A percentile compares a stretch with the other conserved stretches of the same genome.
These are phyloP conservation scores for Cercospora nicotianae DNA, from an alignment of 2,329 filamentous ascomycete genomes.

Conservation along the genomic window DNA sequence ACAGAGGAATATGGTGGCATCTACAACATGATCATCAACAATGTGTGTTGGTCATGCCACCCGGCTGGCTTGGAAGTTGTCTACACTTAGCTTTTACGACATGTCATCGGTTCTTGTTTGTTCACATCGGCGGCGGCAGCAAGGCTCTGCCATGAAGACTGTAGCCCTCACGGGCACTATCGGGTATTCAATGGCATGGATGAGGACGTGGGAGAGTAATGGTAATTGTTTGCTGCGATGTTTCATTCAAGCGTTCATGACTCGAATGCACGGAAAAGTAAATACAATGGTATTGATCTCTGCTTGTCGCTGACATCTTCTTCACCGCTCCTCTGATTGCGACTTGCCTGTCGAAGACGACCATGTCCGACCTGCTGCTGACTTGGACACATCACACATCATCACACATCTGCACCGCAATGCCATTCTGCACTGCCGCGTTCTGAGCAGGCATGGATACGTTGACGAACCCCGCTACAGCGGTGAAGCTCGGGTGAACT, in stretches of 20 bases:
- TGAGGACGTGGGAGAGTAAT: slow-evolving; percentile 25
- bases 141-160: slow-evolving; percentile 24
- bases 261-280: slow-evolving; percentile 26
- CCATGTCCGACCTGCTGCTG: not conserved
- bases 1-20: slow-evolving; percentile 31
- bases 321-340: not conserved
- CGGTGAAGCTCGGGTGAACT: not conserved
- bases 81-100: slow-evolving; percentile 27
- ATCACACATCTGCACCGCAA: not conserved
- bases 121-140: slow-evolving; percentile 19
- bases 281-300: slow-evolving; percentile 25
- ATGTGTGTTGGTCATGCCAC: slow-evolving; percentile 35
- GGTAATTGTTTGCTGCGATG: slow-evolving; percentile 31
- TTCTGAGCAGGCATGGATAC: not conserved
- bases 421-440: not conserved
- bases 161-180: slow-evolving; percentile 33
- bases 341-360: not conserved
- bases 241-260: slow-evolving; percentile 25
- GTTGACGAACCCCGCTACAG: not conserved
- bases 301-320: slow-evolving; percentile 18
- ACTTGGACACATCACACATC: not conserved
- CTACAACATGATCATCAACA: slow-evolving; percentile 31
- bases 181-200: slow-evolving; percentile 17
- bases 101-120: slow-evolving; percentile 14
- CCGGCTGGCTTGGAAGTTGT: slow-evolving; percentile 28